phyloP scores from a whole-genome alignment of 306 rosid species.

The Cucumis melo region DNA sequence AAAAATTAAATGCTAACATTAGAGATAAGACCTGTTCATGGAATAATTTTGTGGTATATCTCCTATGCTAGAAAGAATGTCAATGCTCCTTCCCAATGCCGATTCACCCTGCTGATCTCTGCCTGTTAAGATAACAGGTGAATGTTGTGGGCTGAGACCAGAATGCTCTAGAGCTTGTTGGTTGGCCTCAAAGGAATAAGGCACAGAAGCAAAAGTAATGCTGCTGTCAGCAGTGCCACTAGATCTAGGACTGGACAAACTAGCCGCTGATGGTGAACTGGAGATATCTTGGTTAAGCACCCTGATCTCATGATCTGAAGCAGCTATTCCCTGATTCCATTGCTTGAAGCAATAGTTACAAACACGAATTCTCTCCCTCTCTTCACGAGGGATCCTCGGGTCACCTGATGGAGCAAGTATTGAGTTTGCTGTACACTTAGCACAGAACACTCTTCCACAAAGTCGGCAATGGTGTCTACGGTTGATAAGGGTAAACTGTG shows the following conservation, averaged over 20 bases:
- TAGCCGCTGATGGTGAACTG: slow-evolving; percentile 47
- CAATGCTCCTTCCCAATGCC: slow-evolving; percentile 20
- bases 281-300: slow-evolving; percentile 38
- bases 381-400: slow-evolving; percentile 35
- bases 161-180: slow-evolving; percentile 38
- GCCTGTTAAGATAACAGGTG: slow-evolving; percentile 7
- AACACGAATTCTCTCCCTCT: slow-evolving; percentile 69
- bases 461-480: slow-evolving; percentile 94
- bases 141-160: slow-evolving; percentile 12
- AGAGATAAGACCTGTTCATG: slow-evolving; percentile 2
- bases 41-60: slow-evolving; percentile 8
- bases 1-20: background rate
- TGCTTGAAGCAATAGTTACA: slow-evolving; percentile 88
- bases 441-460: slow-evolving; percentile 90
- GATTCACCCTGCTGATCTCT: slow-evolving; percentile 30
- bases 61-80: slow-evolving; percentile 1
- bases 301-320: slow-evolving; percentile 31
- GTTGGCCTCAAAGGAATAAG: slow-evolving; percentile 44
- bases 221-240: slow-evolving; percentile 63
- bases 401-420: slow-evolving; percentile 45
- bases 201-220: slow-evolving; percentile 40
- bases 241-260: slow-evolving; percentile 54
- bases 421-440: slow-evolving; percentile 68
- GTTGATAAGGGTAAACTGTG: slow-evolving; percentile 65
- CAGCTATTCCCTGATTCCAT: slow-evolving; percentile 50